Evolutionary conservation across 2,329 filamentous ascomycete species (phyloP), one percentile per base, ranked within the genome.

Genomic region (Aspergillus quadrilineatus): DNA sequence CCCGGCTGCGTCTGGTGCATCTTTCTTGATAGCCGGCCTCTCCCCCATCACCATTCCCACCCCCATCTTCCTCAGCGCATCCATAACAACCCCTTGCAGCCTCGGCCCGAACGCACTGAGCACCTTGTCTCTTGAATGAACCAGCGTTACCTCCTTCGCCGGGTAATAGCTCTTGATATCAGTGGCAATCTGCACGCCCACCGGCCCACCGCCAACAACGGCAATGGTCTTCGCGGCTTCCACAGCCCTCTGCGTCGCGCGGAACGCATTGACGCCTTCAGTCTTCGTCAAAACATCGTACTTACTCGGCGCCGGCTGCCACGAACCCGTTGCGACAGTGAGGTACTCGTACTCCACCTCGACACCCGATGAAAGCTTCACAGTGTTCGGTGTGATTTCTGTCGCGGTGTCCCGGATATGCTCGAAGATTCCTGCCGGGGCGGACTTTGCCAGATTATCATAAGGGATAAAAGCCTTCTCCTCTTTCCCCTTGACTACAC

Each of bases 31-130:
- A 1, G 75, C 68, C 7, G 78, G 73, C 36, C 80, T 75, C 56
- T 84, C 80, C 3, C 77, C 77, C 0, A 84, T 75, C 15, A 82
- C 73, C 1, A 84, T 73, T 6, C 79, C 69, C 1, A 85, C 73
- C 0, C 79, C 80, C 7, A 85, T 67, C 29, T 48, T 30, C 49
- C 74, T 63, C 43, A 85, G 67, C 0, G 72, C 78, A 17, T 78
- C 69, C 37, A 74, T 63, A 0, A 74, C 71, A 57, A 70, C 63
- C 4, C 71, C 60, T 45, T 77, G 72, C 6, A 82, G 58, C 17
- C 70, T 64, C 2, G 57, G 48, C 7, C 78, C 76, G 63, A 80
- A 87, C 0, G 77, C 74, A 54, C 80, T 77, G 78, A 87, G 79
- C 1, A 86, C 67, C 0, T 72, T 73, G 1, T 71, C 66, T n/a